phyloP scores from a whole-genome alignment of 1,284 basidiomycete species.

The Cerioporus squamosus region DNA sequence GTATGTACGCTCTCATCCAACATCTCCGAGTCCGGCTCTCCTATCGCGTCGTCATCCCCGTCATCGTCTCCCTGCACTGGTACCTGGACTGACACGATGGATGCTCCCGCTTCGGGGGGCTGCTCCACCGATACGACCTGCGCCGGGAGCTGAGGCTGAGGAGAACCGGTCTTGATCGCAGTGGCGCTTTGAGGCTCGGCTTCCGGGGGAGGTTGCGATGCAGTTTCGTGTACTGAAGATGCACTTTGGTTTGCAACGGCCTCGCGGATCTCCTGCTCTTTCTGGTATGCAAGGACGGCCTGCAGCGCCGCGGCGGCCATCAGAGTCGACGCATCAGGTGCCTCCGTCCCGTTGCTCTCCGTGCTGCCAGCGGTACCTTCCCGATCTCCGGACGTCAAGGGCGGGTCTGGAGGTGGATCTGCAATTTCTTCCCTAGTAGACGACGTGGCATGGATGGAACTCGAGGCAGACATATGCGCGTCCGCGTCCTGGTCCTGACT shows the following conservation, averaged over 20 bases:
- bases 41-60: background rate
- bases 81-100: background rate
- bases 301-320: conserved; percentile 31
- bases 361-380: background rate
- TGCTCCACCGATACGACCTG: background rate
- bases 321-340: conserved; percentile 25
- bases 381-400: background rate
- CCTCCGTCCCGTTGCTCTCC: conserved; percentile 3
- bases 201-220: background rate
- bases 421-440: background rate
- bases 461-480: conserved; percentile 16
- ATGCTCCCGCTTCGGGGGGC: background rate
- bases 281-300: conserved; percentile 29
- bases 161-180: background rate
- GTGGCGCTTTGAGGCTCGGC: background rate
- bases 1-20: conserved; percentile 3
- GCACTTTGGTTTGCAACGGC: conserved; percentile 1
- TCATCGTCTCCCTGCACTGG: background rate
- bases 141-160: background rate
- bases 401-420: background rate
- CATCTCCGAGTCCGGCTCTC: conserved; percentile 4
- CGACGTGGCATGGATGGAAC: background rate
- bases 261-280: conserved; percentile 18
- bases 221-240: background rate
- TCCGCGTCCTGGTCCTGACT: no score